Evolutionary conservation across 768 basidiomycete genomes (phyloP).

Genomic region (Phylloporus scabripes): DNA sequence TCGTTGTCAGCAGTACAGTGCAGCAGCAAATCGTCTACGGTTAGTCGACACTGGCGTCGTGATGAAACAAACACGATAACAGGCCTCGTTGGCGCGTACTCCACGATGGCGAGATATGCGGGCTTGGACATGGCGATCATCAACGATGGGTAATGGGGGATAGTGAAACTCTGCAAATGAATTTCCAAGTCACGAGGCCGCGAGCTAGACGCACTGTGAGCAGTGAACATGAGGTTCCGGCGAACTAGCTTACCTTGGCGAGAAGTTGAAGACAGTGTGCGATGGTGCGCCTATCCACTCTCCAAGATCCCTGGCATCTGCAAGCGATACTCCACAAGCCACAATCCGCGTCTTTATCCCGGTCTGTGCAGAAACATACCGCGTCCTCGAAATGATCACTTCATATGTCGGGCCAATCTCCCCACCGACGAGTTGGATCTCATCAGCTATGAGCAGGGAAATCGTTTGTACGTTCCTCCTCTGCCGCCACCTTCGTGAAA

Average conservation of each 20-base stretch:
- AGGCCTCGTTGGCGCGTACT: conserved; percentile 80
- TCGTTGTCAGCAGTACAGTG: conserved; percentile 88
- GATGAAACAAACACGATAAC: conserved; percentile 93
- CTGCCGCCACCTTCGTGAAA: conserved; percentile 94
- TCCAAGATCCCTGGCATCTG: conserved; percentile 92
- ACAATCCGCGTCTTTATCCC: conserved; percentile 91
- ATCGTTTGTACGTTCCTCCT: conserved; percentile 95
- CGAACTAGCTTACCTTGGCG: conserved; percentile 58
- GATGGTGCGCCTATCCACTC: conserved; percentile 97
- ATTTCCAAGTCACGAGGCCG: conserved; percentile 98
- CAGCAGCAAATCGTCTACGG: conserved; percentile 84
- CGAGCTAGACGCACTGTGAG: conserved; percentile 46
- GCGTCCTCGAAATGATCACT: conserved; percentile 82
- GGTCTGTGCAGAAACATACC: conserved; percentile 92
- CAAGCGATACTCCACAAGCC: conserved; percentile 90
- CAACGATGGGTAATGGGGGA: conserved; percentile 96
- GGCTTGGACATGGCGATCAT: conserved; percentile 99
- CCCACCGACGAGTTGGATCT: conserved; percentile 91
- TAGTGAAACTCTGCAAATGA: conserved; percentile 90
- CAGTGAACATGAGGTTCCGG: conserved; percentile 1
- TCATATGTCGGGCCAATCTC: conserved; percentile 89
- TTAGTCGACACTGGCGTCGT: conserved; percentile 88
- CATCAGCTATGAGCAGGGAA: conserved; percentile 90
- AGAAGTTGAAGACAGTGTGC: conserved; percentile 97
- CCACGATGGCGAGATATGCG: conserved; percentile 86